Evolutionary conservation across 2,329 filamentous ascomycete genomes (phyloP).

Genomic region (Samsoniella hepiali): DNA sequence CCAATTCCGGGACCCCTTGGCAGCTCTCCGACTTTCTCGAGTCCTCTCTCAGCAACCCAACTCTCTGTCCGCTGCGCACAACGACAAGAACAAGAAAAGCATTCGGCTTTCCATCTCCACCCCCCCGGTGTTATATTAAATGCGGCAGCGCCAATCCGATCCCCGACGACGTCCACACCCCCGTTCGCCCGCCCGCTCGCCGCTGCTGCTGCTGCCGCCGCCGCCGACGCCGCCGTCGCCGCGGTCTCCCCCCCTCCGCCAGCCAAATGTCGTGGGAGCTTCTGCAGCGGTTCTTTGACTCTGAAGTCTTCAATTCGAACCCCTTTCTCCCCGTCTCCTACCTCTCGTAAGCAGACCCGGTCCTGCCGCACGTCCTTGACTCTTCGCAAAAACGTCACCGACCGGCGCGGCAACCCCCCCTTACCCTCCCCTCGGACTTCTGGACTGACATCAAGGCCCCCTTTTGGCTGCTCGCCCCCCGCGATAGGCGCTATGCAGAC

Average conservation of each 20-base stretch:
- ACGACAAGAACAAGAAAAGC: too few relatives aligned
- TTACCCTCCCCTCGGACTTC: neutral
- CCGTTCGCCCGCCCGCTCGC: constrained; percentile 9
- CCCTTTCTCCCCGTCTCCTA: constrained; percentile 86
- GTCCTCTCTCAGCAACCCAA: too few relatives aligned
- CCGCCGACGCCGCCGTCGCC: constrained; percentile 20
- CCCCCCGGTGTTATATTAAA: constrained; percentile 1
- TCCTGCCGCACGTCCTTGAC: neutral
- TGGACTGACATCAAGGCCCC: neutral
- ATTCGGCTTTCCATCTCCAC: too few relatives aligned
- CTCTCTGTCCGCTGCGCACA: too few relatives aligned
- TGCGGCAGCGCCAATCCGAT: constrained; percentile 12
- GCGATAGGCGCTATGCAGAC: constrained; percentile 73
- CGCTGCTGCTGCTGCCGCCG: constrained; percentile 22
- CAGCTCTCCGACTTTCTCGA: too few relatives aligned
- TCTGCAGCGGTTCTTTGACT: constrained; percentile 86
- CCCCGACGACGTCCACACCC: neutral
- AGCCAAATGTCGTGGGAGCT: constrained; percentile 75
- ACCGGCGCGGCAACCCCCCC: neutral
- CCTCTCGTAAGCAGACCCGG: constrained; percentile 64
- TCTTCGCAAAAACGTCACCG: neutral
- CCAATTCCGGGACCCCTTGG: too few relatives aligned
- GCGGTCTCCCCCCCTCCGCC: constrained; percentile 26
- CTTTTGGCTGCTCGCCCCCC: constrained; percentile 23
- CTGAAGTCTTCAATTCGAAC: constrained; percentile 89